These are phyloP conservation scores for Paxillus involutus DNA, from an alignment of 768 basidiomycete genomes.

Conservation along the genomic window DNA sequence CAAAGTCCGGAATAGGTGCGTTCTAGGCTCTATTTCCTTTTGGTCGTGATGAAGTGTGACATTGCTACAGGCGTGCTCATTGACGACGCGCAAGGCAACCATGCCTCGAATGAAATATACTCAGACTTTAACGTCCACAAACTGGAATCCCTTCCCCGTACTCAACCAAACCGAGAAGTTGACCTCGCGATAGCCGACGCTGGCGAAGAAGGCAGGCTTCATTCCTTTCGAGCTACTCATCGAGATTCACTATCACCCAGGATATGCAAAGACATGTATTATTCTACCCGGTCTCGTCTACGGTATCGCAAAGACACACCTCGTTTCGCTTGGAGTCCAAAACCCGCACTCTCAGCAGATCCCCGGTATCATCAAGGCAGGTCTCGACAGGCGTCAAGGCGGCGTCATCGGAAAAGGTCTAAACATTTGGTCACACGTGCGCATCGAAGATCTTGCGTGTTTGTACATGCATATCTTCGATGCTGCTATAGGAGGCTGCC, in stretches of 20 bases:
- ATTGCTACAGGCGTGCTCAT: slow-evolving; percentile 12
- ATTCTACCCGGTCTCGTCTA: slow-evolving; percentile 58
- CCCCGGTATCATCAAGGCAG: slow-evolving; percentile 44
- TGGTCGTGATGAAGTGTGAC: not conserved
- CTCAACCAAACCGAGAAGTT: slow-evolving; percentile 48
- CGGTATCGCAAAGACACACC: slow-evolving; percentile 46
- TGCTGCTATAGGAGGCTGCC: slow-evolving; percentile 19
- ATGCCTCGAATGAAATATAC: slow-evolving; percentile 40
- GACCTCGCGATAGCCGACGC: slow-evolving; percentile 49
- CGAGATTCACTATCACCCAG: slow-evolving; percentile 30
- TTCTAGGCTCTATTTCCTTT: not conserved
- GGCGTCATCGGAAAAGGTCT: slow-evolving; percentile 57
- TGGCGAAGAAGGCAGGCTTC: slow-evolving; percentile 41
- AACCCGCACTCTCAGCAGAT: slow-evolving; percentile 56
- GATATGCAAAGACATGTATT: slow-evolving; percentile 51
- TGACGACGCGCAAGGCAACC: slow-evolving; percentile 40
- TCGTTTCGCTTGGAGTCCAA: slow-evolving; percentile 52
- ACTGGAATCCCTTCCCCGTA: slow-evolving; percentile 44
- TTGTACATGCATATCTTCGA: slow-evolving; percentile 48
- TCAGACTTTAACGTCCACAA: slow-evolving; percentile 47
- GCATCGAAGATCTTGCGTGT: slow-evolving; percentile 47
- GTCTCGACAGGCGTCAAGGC: slow-evolving; percentile 46
- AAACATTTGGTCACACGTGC: slow-evolving; percentile 62
- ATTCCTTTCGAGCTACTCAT: not conserved
- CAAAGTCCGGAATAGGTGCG: slow-evolving; percentile 49